Evolutionary conservation across 2,329 filamentous ascomycete genomes (phyloP).

Genomic region (Magnaporthiopsis rhizophila): DNA sequence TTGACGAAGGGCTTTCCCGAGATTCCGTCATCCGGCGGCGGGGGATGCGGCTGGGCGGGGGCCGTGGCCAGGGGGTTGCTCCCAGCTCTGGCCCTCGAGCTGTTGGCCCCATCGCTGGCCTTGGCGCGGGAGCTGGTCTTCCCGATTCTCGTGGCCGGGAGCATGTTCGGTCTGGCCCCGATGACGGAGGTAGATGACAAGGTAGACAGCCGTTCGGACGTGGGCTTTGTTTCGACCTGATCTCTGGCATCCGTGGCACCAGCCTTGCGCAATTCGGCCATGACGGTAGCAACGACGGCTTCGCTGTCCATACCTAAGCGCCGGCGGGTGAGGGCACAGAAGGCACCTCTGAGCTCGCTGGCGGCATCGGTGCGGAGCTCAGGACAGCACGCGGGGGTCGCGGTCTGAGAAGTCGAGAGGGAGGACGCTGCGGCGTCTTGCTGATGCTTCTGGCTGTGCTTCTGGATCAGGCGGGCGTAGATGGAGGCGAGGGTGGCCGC

Average conservation of each 20-base stretch:
- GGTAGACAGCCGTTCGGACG: not conserved
- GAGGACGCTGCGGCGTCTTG: conserved; percentile 37
- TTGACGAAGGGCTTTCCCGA: conserved; percentile 46
- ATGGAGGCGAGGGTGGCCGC: conserved; percentile 29
- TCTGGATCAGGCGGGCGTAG: conserved; percentile 33
- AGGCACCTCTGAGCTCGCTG: conserved; percentile 37
- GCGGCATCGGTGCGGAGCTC: conserved; percentile 38
- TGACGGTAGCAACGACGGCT: conserved; percentile 36
- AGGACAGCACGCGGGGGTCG: conserved; percentile 37
- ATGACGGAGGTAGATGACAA: not conserved
- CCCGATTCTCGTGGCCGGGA: conserved; percentile 5
- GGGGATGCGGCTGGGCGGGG: conserved; percentile 15
- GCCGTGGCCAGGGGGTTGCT: not conserved
- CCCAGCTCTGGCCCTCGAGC: conserved; percentile 3
- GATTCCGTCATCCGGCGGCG: conserved; percentile 39
- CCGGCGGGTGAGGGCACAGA: conserved; percentile 40
- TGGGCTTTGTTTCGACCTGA: not conserved
- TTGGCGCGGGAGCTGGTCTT: not conserved
- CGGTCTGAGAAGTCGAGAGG: conserved; percentile 25
- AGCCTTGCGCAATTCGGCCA: conserved; percentile 21
- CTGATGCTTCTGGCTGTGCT: conserved; percentile 39
- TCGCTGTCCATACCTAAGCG: conserved; percentile 33
- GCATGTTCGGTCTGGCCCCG: not conserved
- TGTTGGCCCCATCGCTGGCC: not conserved
- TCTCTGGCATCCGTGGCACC: not conserved